Conservation (phyloP, 495 filamentous ascomycete genomes). For the Daldinia concentrica region DNA sequence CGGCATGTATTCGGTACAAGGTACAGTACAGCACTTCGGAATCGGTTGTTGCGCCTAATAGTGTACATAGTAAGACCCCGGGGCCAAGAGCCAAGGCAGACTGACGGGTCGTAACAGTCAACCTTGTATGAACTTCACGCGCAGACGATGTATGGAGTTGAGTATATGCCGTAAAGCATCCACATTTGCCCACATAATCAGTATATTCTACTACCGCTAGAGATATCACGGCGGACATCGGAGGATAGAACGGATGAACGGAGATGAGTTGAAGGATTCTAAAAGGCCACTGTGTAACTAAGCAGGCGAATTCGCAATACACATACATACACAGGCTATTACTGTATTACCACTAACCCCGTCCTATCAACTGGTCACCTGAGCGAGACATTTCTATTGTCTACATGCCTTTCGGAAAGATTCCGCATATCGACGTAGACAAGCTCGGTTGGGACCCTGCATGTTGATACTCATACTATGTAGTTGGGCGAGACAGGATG, state of each 20-base stretch:
- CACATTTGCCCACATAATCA: constrained; percentile 13
- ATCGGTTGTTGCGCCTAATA: constrained; percentile 17
- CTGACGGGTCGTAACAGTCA: constrained; percentile 9
- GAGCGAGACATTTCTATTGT: constrained; percentile 24
- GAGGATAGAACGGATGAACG: constrained; percentile 19
- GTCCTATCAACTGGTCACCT: constrained; percentile 3
- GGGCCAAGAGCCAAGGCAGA: constrained; percentile 35
- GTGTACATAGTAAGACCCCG: too few species aligned
- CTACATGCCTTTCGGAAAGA: constrained; percentile 25
- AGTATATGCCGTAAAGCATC: constrained; percentile 13
- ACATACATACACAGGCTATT: constrained; percentile 2
- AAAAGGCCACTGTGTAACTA: background rate
- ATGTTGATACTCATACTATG: constrained; percentile 9
- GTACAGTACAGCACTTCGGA: constrained; percentile 6
- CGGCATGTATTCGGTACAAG: constrained; percentile 7
- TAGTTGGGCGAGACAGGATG: constrained; percentile 25
- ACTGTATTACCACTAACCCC: constrained; percentile 7
- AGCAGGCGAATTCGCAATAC: constrained; percentile 5
- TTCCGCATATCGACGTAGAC: constrained; percentile 22
- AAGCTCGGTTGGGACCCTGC: constrained; percentile 16
- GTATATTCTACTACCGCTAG: constrained; percentile 9
- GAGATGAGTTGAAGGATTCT: constrained; percentile 31
- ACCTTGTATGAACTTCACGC: constrained; percentile 25
- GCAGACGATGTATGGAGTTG: constrained; percentile 1
- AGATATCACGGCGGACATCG: constrained; percentile 10